Percentiles rank a stretch among this genome's conserved stretches.
Evolutionary conservation across 2,329 filamentous ascomycete species (phyloP).

Genomic region (Microsporum ferrugineum): DNA sequence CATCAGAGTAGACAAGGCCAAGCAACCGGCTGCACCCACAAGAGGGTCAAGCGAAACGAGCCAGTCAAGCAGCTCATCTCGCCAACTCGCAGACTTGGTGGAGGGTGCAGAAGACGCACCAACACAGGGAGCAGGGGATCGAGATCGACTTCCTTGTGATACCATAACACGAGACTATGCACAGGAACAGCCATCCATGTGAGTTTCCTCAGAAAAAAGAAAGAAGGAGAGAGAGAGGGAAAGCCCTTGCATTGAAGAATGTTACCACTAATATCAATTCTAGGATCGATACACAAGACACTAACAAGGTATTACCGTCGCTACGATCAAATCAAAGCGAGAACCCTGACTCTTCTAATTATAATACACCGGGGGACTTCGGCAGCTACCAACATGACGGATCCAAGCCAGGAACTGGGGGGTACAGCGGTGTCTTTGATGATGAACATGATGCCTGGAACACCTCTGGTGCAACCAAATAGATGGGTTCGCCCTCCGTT

Average conservation of each 20-base stretch:
- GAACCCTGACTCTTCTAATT: background rate
- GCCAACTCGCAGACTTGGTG: slow-evolving; percentile 56
- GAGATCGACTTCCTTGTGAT: slow-evolving; percentile 42
- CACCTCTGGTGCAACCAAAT: slow-evolving; percentile 8
- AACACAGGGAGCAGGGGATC: slow-evolving; percentile 48
- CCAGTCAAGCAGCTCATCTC: slow-evolving; percentile 39
- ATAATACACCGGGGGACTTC: background rate
- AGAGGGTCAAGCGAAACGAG: slow-evolving; percentile 21
- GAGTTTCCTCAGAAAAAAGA: slow-evolving; percentile 5
- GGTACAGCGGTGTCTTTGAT: slow-evolving; percentile 17
- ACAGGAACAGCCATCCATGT: slow-evolving; percentile 36
- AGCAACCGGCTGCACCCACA: background rate
- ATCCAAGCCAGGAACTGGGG: background rate
- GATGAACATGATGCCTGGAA: slow-evolving; percentile 24
- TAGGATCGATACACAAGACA: background rate
- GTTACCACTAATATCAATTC: background rate
- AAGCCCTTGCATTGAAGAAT: background rate
- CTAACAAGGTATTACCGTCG: background rate
- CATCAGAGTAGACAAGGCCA: background rate
- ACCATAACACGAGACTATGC: slow-evolving; percentile 46
- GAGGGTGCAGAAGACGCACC: slow-evolving; percentile 56
- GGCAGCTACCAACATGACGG: slow-evolving; percentile 1
- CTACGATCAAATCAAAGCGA: background rate
- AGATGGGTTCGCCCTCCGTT: background rate
- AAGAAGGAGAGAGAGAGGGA: background rate